Base-by-base conservation (phyloP, 805 yeast species). In the Kodamaea neixiangensis region DNA sequence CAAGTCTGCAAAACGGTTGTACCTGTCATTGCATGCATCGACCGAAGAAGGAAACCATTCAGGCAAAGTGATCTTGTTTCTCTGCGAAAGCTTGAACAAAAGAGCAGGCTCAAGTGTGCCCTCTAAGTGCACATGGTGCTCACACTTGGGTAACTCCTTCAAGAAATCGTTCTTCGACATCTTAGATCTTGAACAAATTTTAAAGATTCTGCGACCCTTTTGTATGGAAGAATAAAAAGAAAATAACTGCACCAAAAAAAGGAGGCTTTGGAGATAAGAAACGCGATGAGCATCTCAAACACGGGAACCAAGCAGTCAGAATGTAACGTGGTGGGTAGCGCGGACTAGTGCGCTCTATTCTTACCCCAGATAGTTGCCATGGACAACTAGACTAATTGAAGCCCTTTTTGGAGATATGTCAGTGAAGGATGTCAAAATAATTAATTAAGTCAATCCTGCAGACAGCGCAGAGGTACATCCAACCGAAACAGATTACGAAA, bases 91-190 rank as follows among this genome's bases (percentile, higher is more conserved):
- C 47, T 81, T 79, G 68, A 87, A 86, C 52, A 88, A 71, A 34
- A 87, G 75, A 45, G 81, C 80, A n/a, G 96, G 94, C 54, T 85
- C 55, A 50, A 88, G 67, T 38, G 96, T 87, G 31, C 96, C 96
- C 72, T 88, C 96, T 42, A 89, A 66, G 68, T 89, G 96, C 54
- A 88, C 80, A 64, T 89, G 96, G 65, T 88, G 93, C 66, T 89
- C 96, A 72, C 94, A 88, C 68, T 89, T 89, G 52, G 96, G 96
- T 46, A 89, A 73, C 58, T 85, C 93, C 38, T 40, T 44, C 53
- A 53, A 53, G 47, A 53, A 53, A 21, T 38, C 44, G 31, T 42
- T 35, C 42, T 47, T 47, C 18, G 46, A 41, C 46, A 47, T 47
- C 14, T 19, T 25, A 7, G 42, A 38, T 11, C 25, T 17, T 17